Evolutionary conservation across 768 basidiomycete genomes (phyloP).

Genomic region (Ramaria rubella): DNA sequence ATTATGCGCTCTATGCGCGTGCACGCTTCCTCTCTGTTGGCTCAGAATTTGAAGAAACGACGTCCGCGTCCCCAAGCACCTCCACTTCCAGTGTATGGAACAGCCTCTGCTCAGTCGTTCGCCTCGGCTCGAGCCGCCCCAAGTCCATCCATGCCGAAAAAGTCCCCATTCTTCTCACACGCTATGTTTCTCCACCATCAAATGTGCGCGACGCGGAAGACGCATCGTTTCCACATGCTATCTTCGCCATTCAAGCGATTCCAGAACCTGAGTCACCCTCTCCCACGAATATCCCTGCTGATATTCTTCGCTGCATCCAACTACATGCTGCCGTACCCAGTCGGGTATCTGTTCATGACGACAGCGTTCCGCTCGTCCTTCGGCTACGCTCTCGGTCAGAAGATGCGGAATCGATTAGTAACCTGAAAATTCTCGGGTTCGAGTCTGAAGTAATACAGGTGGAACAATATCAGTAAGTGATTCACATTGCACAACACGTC

Average conservation of each 20-base stretch:
- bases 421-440: constrained; percentile 52
- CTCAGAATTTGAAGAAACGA: constrained; percentile 35
- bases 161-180: constrained; percentile 41
- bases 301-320: constrained; percentile 56
- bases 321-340: constrained; percentile 59
- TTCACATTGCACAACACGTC: neutral
- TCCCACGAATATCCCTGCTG: constrained; percentile 35
- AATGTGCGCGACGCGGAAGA: neutral
- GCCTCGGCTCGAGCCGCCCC: constrained; percentile 32
- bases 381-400: constrained; percentile 50
- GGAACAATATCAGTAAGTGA: constrained; percentile 58
- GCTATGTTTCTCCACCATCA: constrained; percentile 22
- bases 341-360: constrained; percentile 40
- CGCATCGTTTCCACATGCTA: constrained; percentile 26
- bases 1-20: constrained; percentile 61
- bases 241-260: constrained; percentile 5
- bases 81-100: constrained; percentile 9
- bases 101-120: constrained; percentile 51
- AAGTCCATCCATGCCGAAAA: constrained; percentile 33
- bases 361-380: constrained; percentile 46
- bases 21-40: constrained; percentile 41
- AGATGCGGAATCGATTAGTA: constrained; percentile 41
- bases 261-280: neutral
- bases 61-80: constrained; percentile 40
- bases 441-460: constrained; percentile 52